Percentiles rank a stretch among this genome's conserved stretches.
Evolutionary conservation across 2,329 filamentous ascomycete genomes (phyloP).

Genomic region (Trichoderma koningii): DNA sequence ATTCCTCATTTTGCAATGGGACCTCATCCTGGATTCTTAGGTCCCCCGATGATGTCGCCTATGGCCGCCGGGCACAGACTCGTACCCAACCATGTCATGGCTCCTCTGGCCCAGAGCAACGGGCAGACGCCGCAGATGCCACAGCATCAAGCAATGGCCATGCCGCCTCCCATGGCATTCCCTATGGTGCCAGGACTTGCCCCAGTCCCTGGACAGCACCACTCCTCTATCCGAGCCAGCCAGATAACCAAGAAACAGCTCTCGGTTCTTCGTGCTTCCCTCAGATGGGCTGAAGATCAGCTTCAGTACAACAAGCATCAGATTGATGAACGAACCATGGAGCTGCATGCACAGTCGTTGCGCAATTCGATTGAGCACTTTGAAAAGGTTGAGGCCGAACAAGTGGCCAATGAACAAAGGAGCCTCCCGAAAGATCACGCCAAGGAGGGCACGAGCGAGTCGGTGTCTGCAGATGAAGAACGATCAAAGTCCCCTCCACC

Average conservation of each 20-base stretch:
- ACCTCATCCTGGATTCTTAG: conserved; percentile 35
- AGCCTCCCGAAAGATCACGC: conserved; percentile 45
- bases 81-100: conserved; percentile 33
- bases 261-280: conserved; percentile 51
- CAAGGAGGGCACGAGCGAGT: conserved; percentile 31
- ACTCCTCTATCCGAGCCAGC: conserved; percentile 62
- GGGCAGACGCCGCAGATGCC: conserved; percentile 28
- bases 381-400: conserved; percentile 48
- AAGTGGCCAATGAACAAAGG: conserved; percentile 49
- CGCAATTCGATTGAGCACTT: conserved; percentile 53
- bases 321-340: conserved; percentile 58
- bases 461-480: conserved; percentile 28
- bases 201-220: conserved; percentile 44
- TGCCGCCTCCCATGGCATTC: conserved; percentile 10
- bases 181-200: conserved; percentile 8
- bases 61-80: conserved; percentile 30
- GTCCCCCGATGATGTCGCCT: conserved; percentile 34
- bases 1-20: conserved; percentile 38
- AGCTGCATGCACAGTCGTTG: conserved; percentile 46
- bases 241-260: conserved; percentile 64
- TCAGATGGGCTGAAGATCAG: conserved; percentile 60
- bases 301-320: conserved; percentile 64
- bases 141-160: conserved; percentile 18
- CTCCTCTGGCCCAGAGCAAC: conserved; percentile 29
- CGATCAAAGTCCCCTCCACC: conserved; percentile 17